A percentile compares a stretch with the other conserved stretches of the same genome.
phyloP scores from a whole-genome alignment of 2,329 filamentous ascomycete species.

The Fusarium chaquense region DNA sequence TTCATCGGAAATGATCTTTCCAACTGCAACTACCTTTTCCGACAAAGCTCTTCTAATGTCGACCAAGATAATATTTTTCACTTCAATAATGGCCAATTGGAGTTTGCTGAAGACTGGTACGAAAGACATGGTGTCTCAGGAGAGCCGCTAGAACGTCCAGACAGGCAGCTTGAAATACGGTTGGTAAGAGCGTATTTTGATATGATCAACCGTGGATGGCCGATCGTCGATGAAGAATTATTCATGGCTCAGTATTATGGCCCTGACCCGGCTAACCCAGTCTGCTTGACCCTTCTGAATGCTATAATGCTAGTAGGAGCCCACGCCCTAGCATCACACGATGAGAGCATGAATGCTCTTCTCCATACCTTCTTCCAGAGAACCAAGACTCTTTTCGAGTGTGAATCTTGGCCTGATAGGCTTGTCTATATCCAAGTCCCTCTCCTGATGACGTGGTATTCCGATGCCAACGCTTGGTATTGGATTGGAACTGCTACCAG shows the following conservation, averaged over 20 bases:
- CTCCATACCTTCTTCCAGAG: conserved; percentile 5
- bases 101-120: not conserved
- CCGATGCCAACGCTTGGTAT: conserved; percentile 17
- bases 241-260: conserved; percentile 18
- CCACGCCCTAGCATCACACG: conserved; percentile 5
- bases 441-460: conserved; percentile 11
- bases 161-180: not conserved
- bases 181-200: conserved; percentile 15
- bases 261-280: not conserved
- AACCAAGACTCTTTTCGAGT: not conserved
- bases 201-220: conserved; percentile 3
- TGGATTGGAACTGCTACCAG: conserved; percentile 20
- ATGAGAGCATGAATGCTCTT: not conserved
- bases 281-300: conserved; percentile 18
- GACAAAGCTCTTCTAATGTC: not conserved
- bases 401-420: conserved; percentile 13
- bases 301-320: conserved; percentile 16
- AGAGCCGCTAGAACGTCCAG: not conserved
- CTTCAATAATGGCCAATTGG: conserved; percentile 12
- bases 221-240: conserved; percentile 15
- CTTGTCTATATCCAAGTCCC: conserved; percentile 11
- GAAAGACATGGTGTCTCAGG: not conserved
- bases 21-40: conserved; percentile 10
- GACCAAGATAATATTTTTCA: conserved; percentile 7
- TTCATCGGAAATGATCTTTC: conserved; percentile 14